Evolutionary conservation across 371 early-diverging fungal genomes (phyloP).

Genomic region (Mucor velutinosus): DNA sequence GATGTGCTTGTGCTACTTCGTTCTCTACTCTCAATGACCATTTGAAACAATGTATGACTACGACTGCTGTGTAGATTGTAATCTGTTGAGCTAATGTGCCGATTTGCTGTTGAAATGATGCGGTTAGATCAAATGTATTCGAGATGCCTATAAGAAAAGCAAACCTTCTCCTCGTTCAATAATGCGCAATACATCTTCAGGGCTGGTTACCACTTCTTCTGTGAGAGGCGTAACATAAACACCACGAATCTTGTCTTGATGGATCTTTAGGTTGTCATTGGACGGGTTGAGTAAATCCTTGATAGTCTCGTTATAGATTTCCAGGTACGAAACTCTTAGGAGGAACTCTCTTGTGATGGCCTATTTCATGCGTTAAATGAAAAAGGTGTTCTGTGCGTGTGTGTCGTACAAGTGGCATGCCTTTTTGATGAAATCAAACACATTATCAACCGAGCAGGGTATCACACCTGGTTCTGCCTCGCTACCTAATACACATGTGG

Average conservation of each 20-base stretch:
- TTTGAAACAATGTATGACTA: constrained; percentile 94
- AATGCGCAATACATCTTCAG: constrained; percentile 79
- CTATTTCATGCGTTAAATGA: constrained; percentile 16
- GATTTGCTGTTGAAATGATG: constrained; percentile 66
- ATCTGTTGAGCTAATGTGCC: constrained; percentile 87
- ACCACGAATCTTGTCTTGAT: constrained; percentile 57
- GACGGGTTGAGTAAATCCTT: constrained; percentile 80
- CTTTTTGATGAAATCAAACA: constrained; percentile 55
- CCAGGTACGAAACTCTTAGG: constrained; percentile 91
- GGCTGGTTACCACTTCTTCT: constrained; percentile 87
- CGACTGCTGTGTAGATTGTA: constrained; percentile 90
- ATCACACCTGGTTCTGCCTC: constrained; percentile 62
- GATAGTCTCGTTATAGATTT: constrained; percentile 95
- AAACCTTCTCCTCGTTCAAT: constrained; percentile 81
- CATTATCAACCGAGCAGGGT: constrained; percentile 51
- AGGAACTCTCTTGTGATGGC: constrained; percentile 73
- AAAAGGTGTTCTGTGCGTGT: neutral
- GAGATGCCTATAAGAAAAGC: neutral
- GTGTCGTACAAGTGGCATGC: constrained; percentile 23
- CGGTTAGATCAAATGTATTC: constrained; percentile 13
- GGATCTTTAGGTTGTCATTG: constrained; percentile 75
- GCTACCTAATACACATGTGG: constrained; percentile 54
- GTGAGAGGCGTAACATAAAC: constrained; percentile 87
- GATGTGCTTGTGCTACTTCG: constrained; percentile 21
- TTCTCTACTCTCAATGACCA: constrained; percentile 64